phyloP scores from a whole-genome alignment of 192 early-diverging fungal genomes.

The Dissophora ornata region DNA sequence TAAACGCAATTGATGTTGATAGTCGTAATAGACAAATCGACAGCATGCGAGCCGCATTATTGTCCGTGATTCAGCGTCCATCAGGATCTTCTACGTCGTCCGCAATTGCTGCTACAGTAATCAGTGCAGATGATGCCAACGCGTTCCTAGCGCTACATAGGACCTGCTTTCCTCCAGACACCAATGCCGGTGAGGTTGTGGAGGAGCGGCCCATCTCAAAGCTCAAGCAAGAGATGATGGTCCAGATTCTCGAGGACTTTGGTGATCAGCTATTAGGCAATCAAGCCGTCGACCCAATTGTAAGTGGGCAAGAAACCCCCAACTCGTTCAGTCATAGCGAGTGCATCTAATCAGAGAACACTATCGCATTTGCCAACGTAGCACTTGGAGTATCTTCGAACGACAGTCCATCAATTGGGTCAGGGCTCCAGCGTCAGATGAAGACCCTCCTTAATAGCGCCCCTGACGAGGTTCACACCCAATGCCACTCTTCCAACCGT shows the following conservation, averaged over 20 bases:
- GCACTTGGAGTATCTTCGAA: slow-evolving; percentile 14
- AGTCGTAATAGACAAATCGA: not conserved
- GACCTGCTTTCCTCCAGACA: not conserved
- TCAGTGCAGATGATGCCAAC: not conserved
- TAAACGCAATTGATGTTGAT: not conserved
- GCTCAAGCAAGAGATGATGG: slow-evolving; percentile 24
- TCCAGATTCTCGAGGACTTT: slow-evolving; percentile 28
- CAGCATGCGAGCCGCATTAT: not conserved
- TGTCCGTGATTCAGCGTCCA: no score
- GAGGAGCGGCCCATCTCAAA: not conserved
- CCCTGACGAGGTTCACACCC: no score
- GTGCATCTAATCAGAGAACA: not conserved
- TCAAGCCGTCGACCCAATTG: not conserved
- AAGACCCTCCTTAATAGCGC: no score
- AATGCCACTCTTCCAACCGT: no score
- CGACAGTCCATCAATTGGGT: not conserved
- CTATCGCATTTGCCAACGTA: not conserved
- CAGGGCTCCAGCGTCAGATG: no score
- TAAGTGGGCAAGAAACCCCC: not conserved
- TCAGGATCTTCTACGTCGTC: no score
- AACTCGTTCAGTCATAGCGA: no score
- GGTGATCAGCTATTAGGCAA: not conserved
- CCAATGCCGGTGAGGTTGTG: no score
- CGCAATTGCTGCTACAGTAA: not conserved
- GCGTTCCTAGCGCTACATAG: not conserved